Conservation (phyloP, 352 stramenopile species). For the Thalassiosira hispida region DNA sequence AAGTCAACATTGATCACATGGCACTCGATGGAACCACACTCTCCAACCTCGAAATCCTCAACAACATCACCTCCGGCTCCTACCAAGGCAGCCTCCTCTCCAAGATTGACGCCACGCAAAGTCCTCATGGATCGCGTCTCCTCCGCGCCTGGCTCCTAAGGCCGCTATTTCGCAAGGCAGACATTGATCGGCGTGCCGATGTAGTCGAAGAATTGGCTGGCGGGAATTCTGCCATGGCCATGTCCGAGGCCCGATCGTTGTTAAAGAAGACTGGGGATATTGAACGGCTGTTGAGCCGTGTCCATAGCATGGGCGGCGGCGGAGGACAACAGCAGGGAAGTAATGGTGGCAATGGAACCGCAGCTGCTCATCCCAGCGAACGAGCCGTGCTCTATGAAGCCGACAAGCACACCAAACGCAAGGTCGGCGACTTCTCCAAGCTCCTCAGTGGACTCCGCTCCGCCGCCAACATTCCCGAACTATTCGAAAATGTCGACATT, state of each 20-base stretch:
- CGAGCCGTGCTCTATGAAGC: constrained; percentile 98
- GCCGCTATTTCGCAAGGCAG: constrained; percentile 92
- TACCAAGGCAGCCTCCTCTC: constrained; percentile 91
- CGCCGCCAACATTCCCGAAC: constrained; percentile 87
- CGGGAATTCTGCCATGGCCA: constrained; percentile 75
- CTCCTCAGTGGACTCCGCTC: constrained; percentile 90
- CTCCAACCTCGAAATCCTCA: constrained; percentile 93
- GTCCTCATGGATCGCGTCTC: constrained; percentile 93
- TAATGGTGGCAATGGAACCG: constrained; percentile 24
- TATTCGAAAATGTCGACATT: constrained; percentile 84
- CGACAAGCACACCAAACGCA: constrained; percentile 95
- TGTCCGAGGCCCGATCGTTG: constrained; percentile 85
- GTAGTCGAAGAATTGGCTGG: constrained; percentile 94
- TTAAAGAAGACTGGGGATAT: constrained; percentile 94
- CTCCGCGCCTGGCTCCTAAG: constrained; percentile 97
- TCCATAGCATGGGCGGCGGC: constrained; percentile 94
- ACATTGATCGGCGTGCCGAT: constrained; percentile 95
- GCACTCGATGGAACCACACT: constrained; percentile 96
- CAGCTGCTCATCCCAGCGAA: constrained; percentile 91
- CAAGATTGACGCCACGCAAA: constrained; percentile 89
- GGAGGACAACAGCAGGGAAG: constrained; percentile 61
- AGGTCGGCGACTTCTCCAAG: constrained; percentile 91
- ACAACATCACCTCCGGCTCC: constrained; percentile 82
- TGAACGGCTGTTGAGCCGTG: constrained; percentile 93
- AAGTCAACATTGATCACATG: constrained; percentile 85